Evolutionary conservation across 805 yeast genomes (phyloP).

Genomic region (Kodamaea leandrae): DNA sequence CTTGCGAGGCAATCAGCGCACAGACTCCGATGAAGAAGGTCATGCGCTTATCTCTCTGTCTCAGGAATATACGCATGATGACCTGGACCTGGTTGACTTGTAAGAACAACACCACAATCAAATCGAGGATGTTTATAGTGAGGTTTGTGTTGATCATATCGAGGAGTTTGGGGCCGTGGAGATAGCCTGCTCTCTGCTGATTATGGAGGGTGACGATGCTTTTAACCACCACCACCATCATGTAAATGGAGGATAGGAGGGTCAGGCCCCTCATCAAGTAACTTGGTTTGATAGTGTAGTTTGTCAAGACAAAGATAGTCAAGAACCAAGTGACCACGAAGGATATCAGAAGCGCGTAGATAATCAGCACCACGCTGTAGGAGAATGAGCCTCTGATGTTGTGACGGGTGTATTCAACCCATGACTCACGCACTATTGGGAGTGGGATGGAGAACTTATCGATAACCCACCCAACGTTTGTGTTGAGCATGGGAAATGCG

Average conservation of each 20-base stretch:
- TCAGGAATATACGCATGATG: conserved; percentile 61
- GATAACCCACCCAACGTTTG: conserved; percentile 33
- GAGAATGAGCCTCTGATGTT: conserved; percentile 44
- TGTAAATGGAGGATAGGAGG: conserved; percentile 51
- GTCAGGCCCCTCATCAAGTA: conserved; percentile 49
- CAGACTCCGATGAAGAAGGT: conserved; percentile 57
- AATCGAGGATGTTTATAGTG: conserved; percentile 54
- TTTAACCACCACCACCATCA: conserved; percentile 48
- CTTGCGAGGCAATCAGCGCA: conserved; percentile 54
- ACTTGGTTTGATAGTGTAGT: conserved; percentile 62
- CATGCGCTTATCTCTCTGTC: conserved; percentile 66
- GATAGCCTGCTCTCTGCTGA: conserved; percentile 46
- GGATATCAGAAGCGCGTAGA: conserved; percentile 61
- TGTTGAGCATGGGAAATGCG: conserved; percentile 36
- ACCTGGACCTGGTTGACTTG: conserved; percentile 72
- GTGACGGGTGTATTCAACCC: conserved; percentile 43
- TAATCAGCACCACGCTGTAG: conserved; percentile 58
- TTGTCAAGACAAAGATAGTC: conserved; percentile 62
- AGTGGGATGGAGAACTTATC: conserved; percentile 29
- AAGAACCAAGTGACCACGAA: conserved; percentile 63
- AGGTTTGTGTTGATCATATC: conserved; percentile 41
- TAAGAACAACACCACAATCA: conserved; percentile 54
- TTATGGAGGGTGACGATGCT: conserved; percentile 44
- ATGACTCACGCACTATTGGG: conserved; percentile 46
- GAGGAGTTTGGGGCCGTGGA: conserved; percentile 45